phyloP scores from a whole-genome alignment of 2,329 filamentous ascomycete species.

The Paracamarosporium sp. region DNA sequence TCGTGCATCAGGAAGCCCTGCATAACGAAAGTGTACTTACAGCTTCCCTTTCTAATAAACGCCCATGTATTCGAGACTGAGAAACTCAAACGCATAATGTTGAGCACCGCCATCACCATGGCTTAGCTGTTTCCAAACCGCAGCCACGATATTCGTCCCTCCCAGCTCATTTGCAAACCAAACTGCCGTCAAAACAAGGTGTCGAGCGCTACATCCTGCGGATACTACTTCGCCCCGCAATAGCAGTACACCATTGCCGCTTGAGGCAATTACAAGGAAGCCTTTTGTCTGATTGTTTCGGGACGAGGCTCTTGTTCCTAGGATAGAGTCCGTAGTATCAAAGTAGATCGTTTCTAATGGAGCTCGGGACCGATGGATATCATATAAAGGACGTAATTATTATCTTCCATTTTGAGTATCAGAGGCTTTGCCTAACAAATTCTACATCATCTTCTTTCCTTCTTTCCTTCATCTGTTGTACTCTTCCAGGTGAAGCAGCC shows the following conservation, averaged over 20 bases:
- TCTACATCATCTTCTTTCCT: slow-evolving; percentile 5
- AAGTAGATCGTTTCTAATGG: slow-evolving; percentile 16
- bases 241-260: slow-evolving; percentile 15
- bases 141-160: slow-evolving; percentile 16
- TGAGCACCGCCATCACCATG: slow-evolving; percentile 6
- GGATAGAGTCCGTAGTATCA: slow-evolving; percentile 24
- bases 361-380: not conserved
- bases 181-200: slow-evolving; percentile 23
- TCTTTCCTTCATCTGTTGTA: slow-evolving; percentile 6
- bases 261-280: slow-evolving; percentile 19
- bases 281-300: slow-evolving; percentile 27
- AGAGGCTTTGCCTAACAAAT: slow-evolving; percentile 8
- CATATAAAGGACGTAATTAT: slow-evolving; percentile 22
- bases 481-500: slow-evolving; percentile 29
- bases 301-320: slow-evolving; percentile 20
- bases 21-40: not conserved
- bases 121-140: slow-evolving; percentile 25
- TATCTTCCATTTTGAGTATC: slow-evolving; percentile 9
- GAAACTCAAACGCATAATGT: slow-evolving; percentile 34
- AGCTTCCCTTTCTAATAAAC: not conserved
- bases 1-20: slow-evolving; percentile 1
- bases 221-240: slow-evolving; percentile 17
- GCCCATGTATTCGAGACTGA: not conserved
- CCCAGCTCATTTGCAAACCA: slow-evolving; percentile 28
- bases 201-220: slow-evolving; percentile 12